phyloP scores from a whole-genome alignment of 1,284 basidiomycete genomes.

The Fomitiporia mediterranea region DNA sequence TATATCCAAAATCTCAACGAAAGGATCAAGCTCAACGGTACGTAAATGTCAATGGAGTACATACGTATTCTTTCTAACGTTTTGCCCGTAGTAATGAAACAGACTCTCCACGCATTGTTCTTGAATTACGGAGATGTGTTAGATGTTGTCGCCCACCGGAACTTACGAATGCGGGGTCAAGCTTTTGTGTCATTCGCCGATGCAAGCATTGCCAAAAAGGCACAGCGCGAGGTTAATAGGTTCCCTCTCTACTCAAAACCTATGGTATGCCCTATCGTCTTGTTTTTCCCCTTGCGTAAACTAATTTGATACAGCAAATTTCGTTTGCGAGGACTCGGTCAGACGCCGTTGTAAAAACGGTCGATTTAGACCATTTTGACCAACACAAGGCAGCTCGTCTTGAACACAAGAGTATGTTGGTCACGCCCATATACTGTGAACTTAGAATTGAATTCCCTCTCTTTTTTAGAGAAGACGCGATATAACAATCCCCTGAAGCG shows the following conservation, averaged over 20 bases:
- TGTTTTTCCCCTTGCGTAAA: neutral
- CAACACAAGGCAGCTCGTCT: constrained; percentile 70
- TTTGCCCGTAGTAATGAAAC: constrained; percentile 66
- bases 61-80: constrained; percentile 13
- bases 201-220: constrained; percentile 78
- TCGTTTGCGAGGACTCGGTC: constrained; percentile 86
- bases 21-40: constrained; percentile 86
- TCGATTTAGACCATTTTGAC: constrained; percentile 65
- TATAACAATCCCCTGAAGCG: constrained; percentile 84
- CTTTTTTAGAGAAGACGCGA: constrained; percentile 61
- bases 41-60: constrained; percentile 24
- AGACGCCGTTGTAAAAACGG: constrained; percentile 80
- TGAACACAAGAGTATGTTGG: constrained; percentile 83
- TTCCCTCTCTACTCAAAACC: constrained; percentile 97
- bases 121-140: constrained; percentile 90
- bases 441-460: constrained; percentile 1
- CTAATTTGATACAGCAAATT: constrained; percentile 65
- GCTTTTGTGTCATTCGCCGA: constrained; percentile 93
- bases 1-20: constrained; percentile 99
- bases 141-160: constrained; percentile 89
- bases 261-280: constrained; percentile 56
- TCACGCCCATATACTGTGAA: constrained; percentile 13
- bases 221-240: constrained; percentile 86
- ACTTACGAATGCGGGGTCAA: constrained; percentile 96
- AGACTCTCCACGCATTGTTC: constrained; percentile 85